Base-by-base conservation (phyloP, 2,329 filamentous ascomycete species). In the Colletotrichum simmondsii region DNA sequence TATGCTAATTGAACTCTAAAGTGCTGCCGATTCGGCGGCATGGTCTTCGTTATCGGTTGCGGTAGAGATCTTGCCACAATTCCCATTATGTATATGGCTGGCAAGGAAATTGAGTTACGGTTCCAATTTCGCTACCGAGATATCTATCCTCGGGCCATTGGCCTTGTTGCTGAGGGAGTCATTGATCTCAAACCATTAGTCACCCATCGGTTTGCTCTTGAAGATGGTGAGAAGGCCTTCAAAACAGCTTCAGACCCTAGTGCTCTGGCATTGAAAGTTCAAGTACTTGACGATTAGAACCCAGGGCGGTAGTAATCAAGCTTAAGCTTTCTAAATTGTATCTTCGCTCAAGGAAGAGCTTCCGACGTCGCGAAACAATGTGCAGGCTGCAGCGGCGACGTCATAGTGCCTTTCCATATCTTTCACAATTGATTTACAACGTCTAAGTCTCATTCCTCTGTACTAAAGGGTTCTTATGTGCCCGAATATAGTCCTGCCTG, bases 111-210 rank as follows among this genome's bases (percentile, higher is more conserved):
- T 56, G 82, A 84, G 58, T 76, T 84, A 35, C 76, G 78, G 3
- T 83, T 84, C 68, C 81, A 83, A 69, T 83, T 81, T 73, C 80
- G 81, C 14, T 84, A 84, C 70, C 77, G 79, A 52, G 79, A 84
- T 68, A 83, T 81, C 2, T 84, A 82, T 71, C 80, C 82, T 10
- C 85, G 79, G 63, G 85, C 83, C 0, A 80, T 87, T 73, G 79
- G 80, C 67, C 76, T 87, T 56, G 78, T 81, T 1, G 74, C 77
- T 8, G 74, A 75, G 7, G 75, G 77, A 16, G 75, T 75, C 56
- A 76, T 83, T 64, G 75, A 77, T 24, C 63, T 83, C 30, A 79
- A 77, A 66, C 73, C 76, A 0, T 75, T 83, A 22, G 80, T 83
- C 5, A 81, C 78, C 2, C 78, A 78, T 54, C 68, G 80, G 12